These are phyloP conservation scores for Fraxinus dipetala DNA, from an alignment of 305 asterid species.

Conservation along the genomic window DNA sequence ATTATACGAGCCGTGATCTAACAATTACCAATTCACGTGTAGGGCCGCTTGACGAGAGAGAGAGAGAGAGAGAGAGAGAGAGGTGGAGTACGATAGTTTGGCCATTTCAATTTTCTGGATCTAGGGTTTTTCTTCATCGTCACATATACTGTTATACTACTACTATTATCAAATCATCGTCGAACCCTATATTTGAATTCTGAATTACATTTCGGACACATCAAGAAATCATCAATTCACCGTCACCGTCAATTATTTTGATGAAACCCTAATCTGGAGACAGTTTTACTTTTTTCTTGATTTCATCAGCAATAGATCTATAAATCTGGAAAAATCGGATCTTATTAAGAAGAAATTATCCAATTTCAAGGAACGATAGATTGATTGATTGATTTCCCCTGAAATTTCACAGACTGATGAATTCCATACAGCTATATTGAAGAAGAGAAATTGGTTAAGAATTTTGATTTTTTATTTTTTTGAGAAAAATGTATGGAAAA, in stretches of 20 bases:
- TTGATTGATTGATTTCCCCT: conserved; percentile 31
- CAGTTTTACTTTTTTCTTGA: conserved; percentile 10
- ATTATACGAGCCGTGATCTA: neutral
- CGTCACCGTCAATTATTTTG: conserved; percentile 21
- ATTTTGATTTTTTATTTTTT: conserved; percentile 15
- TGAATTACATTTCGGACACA: neutral
- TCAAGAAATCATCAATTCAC: conserved; percentile 8
- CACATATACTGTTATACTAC: neutral
- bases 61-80: neutral
- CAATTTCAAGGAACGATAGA: conserved; percentile 23
- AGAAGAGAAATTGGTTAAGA: conserved; percentile 28
- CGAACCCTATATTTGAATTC: neutral
- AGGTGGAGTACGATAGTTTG: conserved; percentile 17
- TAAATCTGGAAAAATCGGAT: conserved; percentile 51
- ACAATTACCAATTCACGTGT: neutral
- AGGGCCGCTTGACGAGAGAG: neutral
- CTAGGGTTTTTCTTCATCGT: conserved; percentile 36
- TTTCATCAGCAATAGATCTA: conserved; percentile 28
- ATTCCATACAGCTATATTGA: conserved; percentile 17
- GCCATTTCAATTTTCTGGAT: conserved; percentile 30
- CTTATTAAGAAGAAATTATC: conserved; percentile 28
- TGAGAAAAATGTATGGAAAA: conserved; percentile 40
- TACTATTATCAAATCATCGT: conserved; percentile 1
- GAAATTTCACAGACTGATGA: conserved; percentile 23
- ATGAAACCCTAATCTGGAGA: conserved; percentile 28